These are phyloP conservation scores for Marasmius oreades DNA, from an alignment of 1,284 basidiomycete species.

Conservation along the genomic window DNA sequence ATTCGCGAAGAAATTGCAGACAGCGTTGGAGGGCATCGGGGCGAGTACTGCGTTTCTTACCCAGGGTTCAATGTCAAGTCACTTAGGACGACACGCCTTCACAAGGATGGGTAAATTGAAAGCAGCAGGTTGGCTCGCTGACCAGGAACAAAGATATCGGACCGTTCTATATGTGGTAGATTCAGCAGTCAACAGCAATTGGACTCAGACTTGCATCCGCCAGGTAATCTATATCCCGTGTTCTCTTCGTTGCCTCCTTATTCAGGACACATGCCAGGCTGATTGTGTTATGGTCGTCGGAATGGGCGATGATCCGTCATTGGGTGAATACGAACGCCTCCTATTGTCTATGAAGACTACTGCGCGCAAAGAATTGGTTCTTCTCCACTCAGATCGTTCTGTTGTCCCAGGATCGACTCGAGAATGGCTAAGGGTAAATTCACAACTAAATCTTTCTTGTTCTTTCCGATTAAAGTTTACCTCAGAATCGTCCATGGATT, in stretches of 20 bases:
- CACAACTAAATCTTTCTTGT: not conserved
- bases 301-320: slow-evolving; percentile 86
- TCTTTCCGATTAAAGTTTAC: slow-evolving; percentile 5
- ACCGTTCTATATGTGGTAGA: slow-evolving; percentile 94
- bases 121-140: slow-evolving; percentile 89
- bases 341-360: slow-evolving; percentile 95
- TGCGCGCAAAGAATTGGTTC: slow-evolving; percentile 92
- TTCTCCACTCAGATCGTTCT: slow-evolving; percentile 89
- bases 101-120: slow-evolving; percentile 94
- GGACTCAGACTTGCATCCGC: slow-evolving; percentile 96
- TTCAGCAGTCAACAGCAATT: slow-evolving; percentile 86
- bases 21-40: slow-evolving; percentile 84
- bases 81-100: slow-evolving; percentile 91
- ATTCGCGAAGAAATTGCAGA: slow-evolving; percentile 86
- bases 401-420: slow-evolving; percentile 91
- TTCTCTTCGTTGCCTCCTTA: not conserved
- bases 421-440: slow-evolving; percentile 87
- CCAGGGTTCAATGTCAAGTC: slow-evolving; percentile 86
- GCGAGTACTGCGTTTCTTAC: slow-evolving; percentile 88
- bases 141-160: slow-evolving; percentile 89
- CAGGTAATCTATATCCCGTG: slow-evolving; percentile 50
- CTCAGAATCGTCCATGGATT: slow-evolving; percentile 89
- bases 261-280: slow-evolving; percentile 49
- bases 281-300: slow-evolving; percentile 96
- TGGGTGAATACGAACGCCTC: slow-evolving; percentile 92